Evolutionary conservation across 805 yeast species (phyloP).

Genomic region (Wickerhamiella hasegawae): DNA sequence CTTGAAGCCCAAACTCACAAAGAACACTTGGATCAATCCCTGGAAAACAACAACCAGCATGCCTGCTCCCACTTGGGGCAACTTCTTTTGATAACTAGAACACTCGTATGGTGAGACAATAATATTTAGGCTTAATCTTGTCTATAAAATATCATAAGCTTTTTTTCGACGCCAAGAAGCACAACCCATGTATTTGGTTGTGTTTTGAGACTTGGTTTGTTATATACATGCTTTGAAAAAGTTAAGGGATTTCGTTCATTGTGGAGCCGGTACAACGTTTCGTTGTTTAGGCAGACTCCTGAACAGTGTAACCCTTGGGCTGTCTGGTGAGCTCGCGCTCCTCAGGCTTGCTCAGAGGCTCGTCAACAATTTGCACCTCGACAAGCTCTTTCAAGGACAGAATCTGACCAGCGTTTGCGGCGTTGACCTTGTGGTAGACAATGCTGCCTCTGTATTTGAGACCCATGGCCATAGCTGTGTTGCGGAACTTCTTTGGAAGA

Average conservation of each 20-base stretch:
- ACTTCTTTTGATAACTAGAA: too few relatives aligned
- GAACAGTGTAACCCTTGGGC: slow-evolving; percentile 21
- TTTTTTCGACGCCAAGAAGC: neutral
- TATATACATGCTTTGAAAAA: neutral
- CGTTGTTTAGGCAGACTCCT: neutral
- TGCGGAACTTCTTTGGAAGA: slow-evolving; percentile 49
- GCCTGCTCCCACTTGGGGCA: slow-evolving; percentile 7
- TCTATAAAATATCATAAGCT: neutral
- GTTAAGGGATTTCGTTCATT: too few relatives aligned
- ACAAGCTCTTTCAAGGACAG: slow-evolving; percentile 75
- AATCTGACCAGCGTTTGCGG: slow-evolving; percentile 73
- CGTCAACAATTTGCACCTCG: slow-evolving; percentile 55
- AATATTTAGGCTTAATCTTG: neutral
- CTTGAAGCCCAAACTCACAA: neutral
- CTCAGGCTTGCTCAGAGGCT: slow-evolving; percentile 33
- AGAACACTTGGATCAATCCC: neutral
- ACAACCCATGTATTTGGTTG: neutral
- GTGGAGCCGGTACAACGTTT: neutral
- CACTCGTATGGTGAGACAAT: too few relatives aligned
- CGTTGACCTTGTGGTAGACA: slow-evolving; percentile 55
- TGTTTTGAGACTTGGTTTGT: neutral
- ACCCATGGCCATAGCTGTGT: slow-evolving; percentile 58
- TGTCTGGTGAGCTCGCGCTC: slow-evolving; percentile 19
- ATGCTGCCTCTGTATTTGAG: slow-evolving; percentile 57
- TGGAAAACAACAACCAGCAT: neutral